Evolutionary conservation across 441 rosid genomes (phyloP), one percentile per base, ranked within the genome.

Genomic region (Populus hybrid): DNA sequence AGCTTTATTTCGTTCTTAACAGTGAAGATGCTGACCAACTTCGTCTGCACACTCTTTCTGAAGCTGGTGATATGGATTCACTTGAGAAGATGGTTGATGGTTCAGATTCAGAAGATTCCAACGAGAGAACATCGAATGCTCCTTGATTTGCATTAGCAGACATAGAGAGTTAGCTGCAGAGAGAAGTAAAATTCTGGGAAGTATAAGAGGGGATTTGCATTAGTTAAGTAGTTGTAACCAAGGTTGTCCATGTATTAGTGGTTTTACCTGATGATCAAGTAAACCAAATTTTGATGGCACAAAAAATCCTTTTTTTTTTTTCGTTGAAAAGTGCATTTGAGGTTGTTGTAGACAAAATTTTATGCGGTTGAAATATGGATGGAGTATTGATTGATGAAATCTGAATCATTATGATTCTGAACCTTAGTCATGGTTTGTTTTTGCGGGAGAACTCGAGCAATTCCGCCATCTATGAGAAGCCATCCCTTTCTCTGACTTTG

Each of bases 11-110:
- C 23, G 16, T 9, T 69, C 40, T 73, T 14, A 40, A 70, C 91
- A 94, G 99, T n/a, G 98, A 96, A 69, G 98, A 92, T 72, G 92
- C 88, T 2, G 95, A 89, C 46, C 90, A 90, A 75, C 91, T 96
- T 77, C 86, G 98, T 53, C 36, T 86, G 80, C 97, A 94, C 72
- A 88, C 98, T 3, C 89, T 87, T 38, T 82, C 94, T 18, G 98
- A 90, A 87, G 94, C 90, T 35, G 98, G 99, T 38, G 97, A 91
- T 78, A 75, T 96, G 78, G 97, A 80, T 59, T 88, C 93, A 1
- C 96, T 96, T 9, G 96, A 93, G 85, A 92, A 90, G 84, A 90
- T 92, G 98, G 90, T 89, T 50, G 89, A 86, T 0, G 84, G 82
- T 75, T 88, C 92, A 0, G 95, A 87, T 80, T 82, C 91, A 53